Evolutionary conservation across 2,329 filamentous ascomycete genomes (phyloP).

Genomic region (Didymella exigua): DNA sequence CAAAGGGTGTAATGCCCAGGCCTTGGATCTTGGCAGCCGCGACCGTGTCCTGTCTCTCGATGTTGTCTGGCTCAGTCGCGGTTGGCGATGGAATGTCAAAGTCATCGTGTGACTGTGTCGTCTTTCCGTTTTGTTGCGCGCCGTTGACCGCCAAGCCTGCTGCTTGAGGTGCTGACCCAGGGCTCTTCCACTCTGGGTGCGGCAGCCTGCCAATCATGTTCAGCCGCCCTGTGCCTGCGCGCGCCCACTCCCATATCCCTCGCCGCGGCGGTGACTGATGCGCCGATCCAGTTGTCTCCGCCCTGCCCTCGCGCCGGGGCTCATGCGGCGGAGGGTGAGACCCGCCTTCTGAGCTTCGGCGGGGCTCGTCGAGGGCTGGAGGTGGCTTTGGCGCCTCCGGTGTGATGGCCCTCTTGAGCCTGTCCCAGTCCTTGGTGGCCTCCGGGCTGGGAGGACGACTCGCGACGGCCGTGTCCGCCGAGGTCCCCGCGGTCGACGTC

Average conservation of each 20-base stretch:
- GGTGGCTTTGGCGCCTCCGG: conserved; percentile 28
- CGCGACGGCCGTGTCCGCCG: conserved; percentile 38
- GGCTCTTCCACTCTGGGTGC: conserved; percentile 37
- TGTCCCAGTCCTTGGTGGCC: conserved; percentile 31
- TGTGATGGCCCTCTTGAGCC: conserved; percentile 31
- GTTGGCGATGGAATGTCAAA: conserved; percentile 40
- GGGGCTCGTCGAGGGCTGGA: conserved; percentile 43
- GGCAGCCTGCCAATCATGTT: conserved; percentile 39
- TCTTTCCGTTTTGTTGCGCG: conserved; percentile 16
- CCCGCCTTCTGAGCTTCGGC: conserved; percentile 42
- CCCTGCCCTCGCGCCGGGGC: conserved; percentile 7
- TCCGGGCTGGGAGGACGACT: conserved; percentile 35
- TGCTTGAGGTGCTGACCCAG: conserved; percentile 21
- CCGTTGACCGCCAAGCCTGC: conserved; percentile 15
- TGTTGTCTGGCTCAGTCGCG: conserved; percentile 27
- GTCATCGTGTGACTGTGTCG: conserved; percentile 32
- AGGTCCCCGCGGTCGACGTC: conserved; percentile 43
- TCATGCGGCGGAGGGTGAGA: conserved; percentile 34
- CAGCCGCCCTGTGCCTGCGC: conserved; percentile 34
- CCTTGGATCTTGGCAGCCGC: conserved; percentile 32
- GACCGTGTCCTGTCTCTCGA: conserved; percentile 13
- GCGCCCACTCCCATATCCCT: conserved; percentile 46
- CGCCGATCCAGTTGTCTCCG: not conserved
- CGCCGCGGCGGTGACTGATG: conserved; percentile 31
- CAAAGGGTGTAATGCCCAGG: conserved; percentile 27